phyloP scores from a whole-genome alignment of 2,329 filamentous ascomycete genomes.

The Chrysoporthe puriensis region DNA sequence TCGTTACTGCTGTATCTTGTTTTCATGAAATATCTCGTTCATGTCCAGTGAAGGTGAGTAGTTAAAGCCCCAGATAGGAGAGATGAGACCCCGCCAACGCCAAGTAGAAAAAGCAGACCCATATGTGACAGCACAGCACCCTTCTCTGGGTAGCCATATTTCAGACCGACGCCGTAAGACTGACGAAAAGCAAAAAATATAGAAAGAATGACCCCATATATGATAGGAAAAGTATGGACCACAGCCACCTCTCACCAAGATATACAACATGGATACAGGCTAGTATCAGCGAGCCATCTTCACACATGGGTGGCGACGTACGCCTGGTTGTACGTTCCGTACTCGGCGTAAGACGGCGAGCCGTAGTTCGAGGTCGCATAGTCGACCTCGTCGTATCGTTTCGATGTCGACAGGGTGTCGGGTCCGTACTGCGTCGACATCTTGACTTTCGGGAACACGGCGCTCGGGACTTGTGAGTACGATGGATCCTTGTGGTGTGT shows the following conservation, averaged over 20 bases:
- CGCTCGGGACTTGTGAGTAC: constrained; percentile 8
- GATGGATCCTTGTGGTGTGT: constrained; percentile 19
- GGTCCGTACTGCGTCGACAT: constrained; percentile 23
- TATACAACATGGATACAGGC: constrained; percentile 7
- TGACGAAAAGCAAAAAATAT: not conserved
- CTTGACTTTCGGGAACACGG: constrained; percentile 30
- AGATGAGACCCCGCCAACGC: constrained; percentile 18
- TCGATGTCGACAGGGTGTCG: constrained; percentile 31
- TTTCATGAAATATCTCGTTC: constrained; percentile 31
- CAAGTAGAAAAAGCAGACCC: constrained; percentile 2
- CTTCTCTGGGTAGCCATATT: constrained; percentile 3
- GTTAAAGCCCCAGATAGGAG: constrained; percentile 9
- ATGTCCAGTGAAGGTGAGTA: constrained; percentile 27
- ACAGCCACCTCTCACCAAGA: constrained; percentile 14
- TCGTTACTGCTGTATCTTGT: constrained; percentile 32
- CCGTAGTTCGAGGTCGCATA: constrained; percentile 28
- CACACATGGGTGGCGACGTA: constrained; percentile 1
- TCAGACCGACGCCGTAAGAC: not conserved
- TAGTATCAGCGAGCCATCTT: not conserved
- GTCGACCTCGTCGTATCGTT: constrained; percentile 31
- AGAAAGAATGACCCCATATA: constrained; percentile 18
- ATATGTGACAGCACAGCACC: not conserved
- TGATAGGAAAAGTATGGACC: constrained; percentile 16
- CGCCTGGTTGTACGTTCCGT: constrained; percentile 5
- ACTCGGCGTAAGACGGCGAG: constrained; percentile 13